phyloP scores from a whole-genome alignment of 805 yeast genomes.

The Metschnikowia dekortorum region DNA sequence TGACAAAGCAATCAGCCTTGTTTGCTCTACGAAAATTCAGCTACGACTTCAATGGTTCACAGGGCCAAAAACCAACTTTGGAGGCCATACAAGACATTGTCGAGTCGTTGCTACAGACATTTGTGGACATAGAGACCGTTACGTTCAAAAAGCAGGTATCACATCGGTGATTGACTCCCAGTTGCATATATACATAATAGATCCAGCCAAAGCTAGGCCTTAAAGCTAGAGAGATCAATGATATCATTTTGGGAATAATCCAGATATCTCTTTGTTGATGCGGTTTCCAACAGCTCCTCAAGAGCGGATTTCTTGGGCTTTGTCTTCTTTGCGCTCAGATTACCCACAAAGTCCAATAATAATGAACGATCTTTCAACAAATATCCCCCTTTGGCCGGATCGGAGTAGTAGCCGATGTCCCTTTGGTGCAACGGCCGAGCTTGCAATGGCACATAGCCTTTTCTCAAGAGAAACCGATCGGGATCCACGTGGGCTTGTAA shows the following conservation, averaged over 20 bases:
- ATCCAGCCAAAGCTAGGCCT: slow-evolving; percentile 1
- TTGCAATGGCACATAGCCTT: slow-evolving; percentile 76
- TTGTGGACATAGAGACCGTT: slow-evolving; percentile 29
- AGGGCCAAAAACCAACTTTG: slow-evolving; percentile 14
- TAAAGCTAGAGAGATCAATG: slow-evolving; percentile 8
- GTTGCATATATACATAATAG: background rate
- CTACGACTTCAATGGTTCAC: slow-evolving; percentile 21
- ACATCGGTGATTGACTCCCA: background rate
- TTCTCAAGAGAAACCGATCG: slow-evolving; percentile 57
- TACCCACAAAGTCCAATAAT: slow-evolving; percentile 35
- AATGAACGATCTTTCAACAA: slow-evolving; percentile 41
- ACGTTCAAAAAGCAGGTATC: slow-evolving; percentile 1
- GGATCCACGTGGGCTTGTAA: slow-evolving; percentile 77
- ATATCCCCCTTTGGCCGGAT: slow-evolving; percentile 72
- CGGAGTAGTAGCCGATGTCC: slow-evolving; percentile 74
- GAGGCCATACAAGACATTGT: slow-evolving; percentile 36
- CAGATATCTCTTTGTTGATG: slow-evolving; percentile 18
- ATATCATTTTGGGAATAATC: slow-evolving; percentile 14
- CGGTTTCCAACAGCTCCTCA: slow-evolving; percentile 33
- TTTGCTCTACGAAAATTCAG: slow-evolving; percentile 37
- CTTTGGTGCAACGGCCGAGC: slow-evolving; percentile 84
- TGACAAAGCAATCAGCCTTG: slow-evolving; percentile 35
- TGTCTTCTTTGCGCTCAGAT: slow-evolving; percentile 8
- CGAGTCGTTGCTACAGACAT: slow-evolving; percentile 34
- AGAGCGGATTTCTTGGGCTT: slow-evolving; percentile 31